Conservation (phyloP, 1,139 yeast species). For the Hyphopichia khmerensis region DNA sequence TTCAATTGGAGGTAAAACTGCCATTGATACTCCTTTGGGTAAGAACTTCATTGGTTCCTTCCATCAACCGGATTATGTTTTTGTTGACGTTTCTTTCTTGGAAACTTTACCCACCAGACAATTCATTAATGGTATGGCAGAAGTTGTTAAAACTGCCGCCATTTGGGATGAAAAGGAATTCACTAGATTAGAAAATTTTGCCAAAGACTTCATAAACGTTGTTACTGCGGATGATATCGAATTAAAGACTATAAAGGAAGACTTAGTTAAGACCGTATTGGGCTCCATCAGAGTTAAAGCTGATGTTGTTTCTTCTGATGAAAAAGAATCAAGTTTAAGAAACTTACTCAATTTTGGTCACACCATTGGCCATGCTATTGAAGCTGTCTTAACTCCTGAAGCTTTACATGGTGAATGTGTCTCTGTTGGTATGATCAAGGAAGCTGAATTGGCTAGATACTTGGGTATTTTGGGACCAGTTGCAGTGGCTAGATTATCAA, state of each 20-base stretch:
- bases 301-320: constrained; percentile 89
- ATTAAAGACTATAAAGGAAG: constrained; percentile 65
- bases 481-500: constrained; percentile 86
- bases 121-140: constrained; percentile 98
- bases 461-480: constrained; percentile 87
- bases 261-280: constrained; percentile 73
- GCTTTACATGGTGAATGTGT: constrained; percentile 98
- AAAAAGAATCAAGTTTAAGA: constrained; percentile 92
- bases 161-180: constrained; percentile 94
- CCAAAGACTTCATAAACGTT: constrained; percentile 64
- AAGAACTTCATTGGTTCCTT: constrained; percentile 96
- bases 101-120: constrained; percentile 90
- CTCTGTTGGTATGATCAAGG: constrained; percentile 88
- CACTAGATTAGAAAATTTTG: constrained; percentile 74
- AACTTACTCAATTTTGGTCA: constrained; percentile 94
- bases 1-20: constrained; percentile 97
- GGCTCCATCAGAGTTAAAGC: constrained; percentile 93
- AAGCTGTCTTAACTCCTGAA: constrained; percentile 93
- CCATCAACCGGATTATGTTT: constrained; percentile 91
- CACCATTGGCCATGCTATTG: constrained; percentile 97
- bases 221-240: constrained; percentile 50
- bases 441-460: constrained; percentile 91
- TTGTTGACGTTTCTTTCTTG: constrained; percentile 85
- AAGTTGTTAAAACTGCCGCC: constrained; percentile 96
- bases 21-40: constrained; percentile 96